Evolutionary conservation across 805 yeast genomes (phyloP), one percentile per base, ranked within the genome.

Genomic region (Wickerhamiella cacticola): DNA sequence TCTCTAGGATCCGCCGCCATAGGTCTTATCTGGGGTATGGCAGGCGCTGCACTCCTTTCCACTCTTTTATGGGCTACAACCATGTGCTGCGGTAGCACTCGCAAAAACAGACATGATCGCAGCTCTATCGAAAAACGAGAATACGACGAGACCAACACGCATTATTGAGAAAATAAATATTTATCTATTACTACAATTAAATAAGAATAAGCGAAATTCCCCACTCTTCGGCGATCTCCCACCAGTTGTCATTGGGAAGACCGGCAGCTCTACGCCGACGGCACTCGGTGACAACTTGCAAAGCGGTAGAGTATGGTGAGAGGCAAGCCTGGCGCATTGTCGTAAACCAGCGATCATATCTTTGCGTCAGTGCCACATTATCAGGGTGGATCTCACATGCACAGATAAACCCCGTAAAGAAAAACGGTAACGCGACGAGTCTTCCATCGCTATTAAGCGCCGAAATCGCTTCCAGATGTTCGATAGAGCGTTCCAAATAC

Each of bases 331-430:
- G 64, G 4, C 78, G 72, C 49, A 72, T 57, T n/a, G 59, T 58
- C 3, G 68, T 53, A 48, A 63, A 50, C 94, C 94, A 85, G 50
- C 70, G 68, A 57, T 76, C 79, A 64, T 76, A 84, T 36, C 85
- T 79, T 50, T 71, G 64, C 53, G 82, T 89, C 31, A 79, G 63
- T 29, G 68, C 69, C 1, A 63, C 55, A 5, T 79, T 49, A 7
- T 49, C 75, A 50, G 75, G 72, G 9, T 87, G 80, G n/a, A 49
- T 46, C 52, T 82, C 86, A 57, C 92, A 80, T 0, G 94, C 95
- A 1, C 89, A 87, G 39, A 86, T 80, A 55, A 86, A 86, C 0
- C 92, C 94, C 58, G 82, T 89, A 92, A 95, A 86, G 56, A 84
- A 78, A 28, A 84, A 66, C 3, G 96, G 95, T 29, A 80, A 75